Base-by-base conservation (phyloP, 352 stramenopile genomes). In the Phytophthora europaea region DNA sequence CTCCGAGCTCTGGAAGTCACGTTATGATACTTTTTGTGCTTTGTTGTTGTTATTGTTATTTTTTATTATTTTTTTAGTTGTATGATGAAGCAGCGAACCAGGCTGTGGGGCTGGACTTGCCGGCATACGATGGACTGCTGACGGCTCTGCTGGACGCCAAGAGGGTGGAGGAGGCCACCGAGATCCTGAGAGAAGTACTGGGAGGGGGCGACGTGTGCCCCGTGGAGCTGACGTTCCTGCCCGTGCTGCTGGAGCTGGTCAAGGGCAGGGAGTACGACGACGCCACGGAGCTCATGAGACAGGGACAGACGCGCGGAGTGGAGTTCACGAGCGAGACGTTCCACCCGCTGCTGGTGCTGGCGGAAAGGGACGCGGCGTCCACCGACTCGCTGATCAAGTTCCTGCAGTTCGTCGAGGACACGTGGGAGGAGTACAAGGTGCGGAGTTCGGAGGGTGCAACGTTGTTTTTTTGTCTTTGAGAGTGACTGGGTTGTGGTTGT, bases 341-440 rank as follows among this genome's bases (percentile, higher is more conserved):
- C 62, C 61, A 83, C 33, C 67, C 80, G 34, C 64, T 94, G 12
- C 61, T 94, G 20, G 70, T 85, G 60, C 31, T 87, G 15, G 73
- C 81, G 1, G 81, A 88, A 40, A 69, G 80, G 9, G 79, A 91
- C 45, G 71, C 85, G 9, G 61, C 84, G 18, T 81, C 80, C 28
- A 85, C 76, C 6, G 83, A 91, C 59, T 84, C 82, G 54, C 76
- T 90, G 31, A 81, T 89, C 33, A 76, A 73, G 53, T 87, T 94
- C 36, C 56, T 92, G 3, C 75, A 75, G 8, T 91, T 91, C 65
- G 71, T 94, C 6, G 87, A 94, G 34, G 75, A 91, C 28, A 77
- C 78, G 22, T 92, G 86, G 87, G 78, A 85, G 31, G 87, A 92
- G 54, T 84, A 82, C 77, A 89, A 90, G 78, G 83, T 91, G 47